Conservation (phyloP, 2,329 filamentous ascomycete genomes). For the Colletotrichum cordylinicola region DNA sequence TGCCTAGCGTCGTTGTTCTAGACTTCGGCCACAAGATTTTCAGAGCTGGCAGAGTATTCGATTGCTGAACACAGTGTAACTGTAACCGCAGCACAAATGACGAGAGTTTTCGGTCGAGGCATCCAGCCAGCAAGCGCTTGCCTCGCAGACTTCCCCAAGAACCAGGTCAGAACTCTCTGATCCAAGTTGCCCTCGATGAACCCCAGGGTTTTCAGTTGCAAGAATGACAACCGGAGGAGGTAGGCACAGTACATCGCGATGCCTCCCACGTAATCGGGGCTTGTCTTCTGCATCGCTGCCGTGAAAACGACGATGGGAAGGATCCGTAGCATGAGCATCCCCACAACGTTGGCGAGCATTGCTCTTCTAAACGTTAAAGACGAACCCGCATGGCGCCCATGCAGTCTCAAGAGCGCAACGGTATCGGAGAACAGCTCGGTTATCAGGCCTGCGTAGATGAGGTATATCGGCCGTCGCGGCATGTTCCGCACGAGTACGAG, state of each 20-base stretch:
- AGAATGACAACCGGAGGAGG: neutral
- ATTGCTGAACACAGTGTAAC: neutral
- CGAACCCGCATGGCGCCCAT: neutral
- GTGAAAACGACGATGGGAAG: neutral
- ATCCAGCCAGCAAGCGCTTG: neutral
- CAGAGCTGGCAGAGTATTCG: neutral
- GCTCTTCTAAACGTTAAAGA: neutral
- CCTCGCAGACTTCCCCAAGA: neutral
- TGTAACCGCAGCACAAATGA: neutral
- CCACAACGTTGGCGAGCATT: neutral
- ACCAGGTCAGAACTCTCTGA: neutral
- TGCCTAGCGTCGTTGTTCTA: neutral
- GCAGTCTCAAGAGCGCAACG: neutral
- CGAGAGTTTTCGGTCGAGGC: neutral
- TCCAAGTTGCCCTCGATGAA: neutral
- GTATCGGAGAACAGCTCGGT: constrained; percentile 18
- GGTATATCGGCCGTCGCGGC: neutral
- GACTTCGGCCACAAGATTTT: accelerated
- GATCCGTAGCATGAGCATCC: neutral
- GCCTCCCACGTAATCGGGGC: neutral
- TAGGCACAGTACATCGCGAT: neutral
- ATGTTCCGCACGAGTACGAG: neutral
- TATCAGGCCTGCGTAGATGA: constrained; percentile 16
- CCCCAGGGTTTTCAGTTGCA: neutral
- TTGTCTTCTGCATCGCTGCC: neutral